Conservation (phyloP, 805 yeast genomes). For the Kluyveromyces aestuarii region DNA sequence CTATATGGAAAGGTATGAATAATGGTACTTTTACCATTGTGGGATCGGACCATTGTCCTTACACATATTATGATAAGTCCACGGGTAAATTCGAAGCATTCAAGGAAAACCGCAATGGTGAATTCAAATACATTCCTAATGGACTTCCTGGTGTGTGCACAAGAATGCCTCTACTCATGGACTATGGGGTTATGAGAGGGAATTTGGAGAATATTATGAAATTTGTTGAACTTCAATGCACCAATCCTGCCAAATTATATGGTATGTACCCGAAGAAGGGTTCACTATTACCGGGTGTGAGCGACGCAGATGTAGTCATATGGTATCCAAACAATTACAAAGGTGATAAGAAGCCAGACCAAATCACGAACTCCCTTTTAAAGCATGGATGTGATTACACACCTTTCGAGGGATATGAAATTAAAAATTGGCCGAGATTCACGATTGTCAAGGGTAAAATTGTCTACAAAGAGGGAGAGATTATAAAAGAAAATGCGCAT, state of each 20-base stretch:
- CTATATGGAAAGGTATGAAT: conserved; percentile 37
- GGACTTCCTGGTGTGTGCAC: conserved; percentile 44
- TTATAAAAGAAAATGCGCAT: conserved; percentile 7
- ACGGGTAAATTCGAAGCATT: conserved; percentile 37
- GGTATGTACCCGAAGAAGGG: conserved; percentile 37
- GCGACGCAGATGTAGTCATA: conserved; percentile 40
- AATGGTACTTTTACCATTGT: conserved; percentile 41
- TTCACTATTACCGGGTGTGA: conserved; percentile 33
- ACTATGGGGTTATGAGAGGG: conserved; percentile 36
- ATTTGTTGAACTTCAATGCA: conserved; percentile 37
- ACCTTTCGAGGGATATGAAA: conserved; percentile 32
- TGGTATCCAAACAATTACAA: conserved; percentile 36
- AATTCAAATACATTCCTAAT: conserved; percentile 38
- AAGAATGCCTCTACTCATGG: conserved; percentile 35
- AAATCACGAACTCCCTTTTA: conserved; percentile 22
- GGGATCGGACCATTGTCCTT: conserved; percentile 40
- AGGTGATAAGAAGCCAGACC: conserved; percentile 10
- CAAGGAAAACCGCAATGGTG: conserved; percentile 27
- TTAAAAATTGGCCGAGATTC: conserved; percentile 40
- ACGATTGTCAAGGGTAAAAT: conserved; percentile 33
- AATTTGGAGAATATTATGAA: conserved; percentile 31
- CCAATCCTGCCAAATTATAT: conserved; percentile 39
- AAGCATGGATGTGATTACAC: conserved; percentile 33
- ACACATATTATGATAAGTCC: conserved; percentile 31
- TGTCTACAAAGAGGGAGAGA: conserved; percentile 26